phyloP scores from a whole-genome alignment of 106 monocot species.

The Dendrobium officinale region DNA sequence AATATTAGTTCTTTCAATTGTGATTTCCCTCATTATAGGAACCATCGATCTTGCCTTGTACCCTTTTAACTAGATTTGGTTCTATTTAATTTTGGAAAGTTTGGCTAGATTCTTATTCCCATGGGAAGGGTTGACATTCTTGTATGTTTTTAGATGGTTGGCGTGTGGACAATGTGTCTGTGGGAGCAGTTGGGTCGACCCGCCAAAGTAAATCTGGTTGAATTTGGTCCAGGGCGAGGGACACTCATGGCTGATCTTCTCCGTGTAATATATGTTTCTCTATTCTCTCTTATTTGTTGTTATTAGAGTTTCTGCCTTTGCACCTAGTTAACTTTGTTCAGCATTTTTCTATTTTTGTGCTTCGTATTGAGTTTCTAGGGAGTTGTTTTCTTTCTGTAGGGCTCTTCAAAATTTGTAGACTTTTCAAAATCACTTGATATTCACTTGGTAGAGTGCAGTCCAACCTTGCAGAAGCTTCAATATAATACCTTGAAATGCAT shows the following conservation, averaged over 20 bases:
- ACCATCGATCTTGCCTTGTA: neutral
- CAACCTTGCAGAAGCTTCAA: constrained; percentile 74
- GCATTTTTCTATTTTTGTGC: neutral
- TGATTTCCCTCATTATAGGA: neutral
- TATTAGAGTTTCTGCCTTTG: neutral
- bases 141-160: constrained; percentile 61
- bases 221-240: constrained; percentile 95
- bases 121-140: neutral
- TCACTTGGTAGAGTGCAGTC: constrained; percentile 94
- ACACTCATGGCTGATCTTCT: constrained; percentile 95
- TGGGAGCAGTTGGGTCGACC: constrained; percentile 97
- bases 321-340: neutral
- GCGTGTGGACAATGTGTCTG: constrained; percentile 91
- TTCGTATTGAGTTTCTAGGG: neutral
- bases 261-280: constrained; percentile 41
- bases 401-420: constrained; percentile 67
- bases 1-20: neutral
- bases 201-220: constrained; percentile 64
- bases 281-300: neutral
- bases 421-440: constrained; percentile 71
- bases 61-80: neutral
- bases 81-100: neutral
- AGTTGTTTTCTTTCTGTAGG: constrained; percentile 39
- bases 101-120: neutral
- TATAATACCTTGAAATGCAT: constrained; percentile 57